Conservation (phyloP, 768 basidiomycete genomes). For the Sarcomyxa edulis region DNA sequence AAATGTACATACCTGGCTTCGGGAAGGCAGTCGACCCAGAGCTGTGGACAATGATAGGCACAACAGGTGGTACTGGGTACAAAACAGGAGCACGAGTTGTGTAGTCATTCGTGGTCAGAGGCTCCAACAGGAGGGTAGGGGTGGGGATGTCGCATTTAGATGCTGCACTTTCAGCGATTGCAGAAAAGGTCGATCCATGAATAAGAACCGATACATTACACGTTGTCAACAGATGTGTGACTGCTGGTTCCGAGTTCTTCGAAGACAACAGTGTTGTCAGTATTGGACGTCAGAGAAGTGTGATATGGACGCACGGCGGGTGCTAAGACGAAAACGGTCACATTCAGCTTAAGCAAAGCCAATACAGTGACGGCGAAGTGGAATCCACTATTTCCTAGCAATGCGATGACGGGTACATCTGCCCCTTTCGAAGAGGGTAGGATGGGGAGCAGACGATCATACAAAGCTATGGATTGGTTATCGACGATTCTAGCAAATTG, state of each 20-base stretch:
- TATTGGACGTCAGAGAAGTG: not conserved
- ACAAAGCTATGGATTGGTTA: constrained; percentile 1
- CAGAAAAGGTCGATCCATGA: constrained; percentile 1
- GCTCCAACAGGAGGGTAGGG: not conserved
- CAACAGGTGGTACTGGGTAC: not conserved
- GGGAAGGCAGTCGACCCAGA: constrained; percentile 11
- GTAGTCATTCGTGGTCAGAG: not conserved
- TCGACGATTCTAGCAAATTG: constrained; percentile 6
- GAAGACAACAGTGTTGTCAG: not conserved
- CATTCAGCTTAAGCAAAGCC: constrained; percentile 8
- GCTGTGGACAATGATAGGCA: constrained; percentile 10
- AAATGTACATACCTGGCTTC: constrained; percentile 8
- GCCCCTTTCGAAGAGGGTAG: not conserved
- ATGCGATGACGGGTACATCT: constrained; percentile 7
- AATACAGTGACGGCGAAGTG: constrained; percentile 7
- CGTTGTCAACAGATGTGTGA: constrained; percentile 7
- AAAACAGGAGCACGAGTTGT: not conserved
- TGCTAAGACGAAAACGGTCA: constrained; percentile 6
- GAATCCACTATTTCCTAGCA: constrained; percentile 8
- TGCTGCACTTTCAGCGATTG: not conserved
- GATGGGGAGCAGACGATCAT: not conserved
- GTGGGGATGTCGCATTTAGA: not conserved
- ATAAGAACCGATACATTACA: constrained; percentile 7
- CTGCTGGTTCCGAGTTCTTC: constrained; percentile 10
- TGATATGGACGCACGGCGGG: constrained; percentile 5